Evolutionary conservation across 768 basidiomycete genomes (phyloP).

Genomic region (Steccherinum ochraceum): DNA sequence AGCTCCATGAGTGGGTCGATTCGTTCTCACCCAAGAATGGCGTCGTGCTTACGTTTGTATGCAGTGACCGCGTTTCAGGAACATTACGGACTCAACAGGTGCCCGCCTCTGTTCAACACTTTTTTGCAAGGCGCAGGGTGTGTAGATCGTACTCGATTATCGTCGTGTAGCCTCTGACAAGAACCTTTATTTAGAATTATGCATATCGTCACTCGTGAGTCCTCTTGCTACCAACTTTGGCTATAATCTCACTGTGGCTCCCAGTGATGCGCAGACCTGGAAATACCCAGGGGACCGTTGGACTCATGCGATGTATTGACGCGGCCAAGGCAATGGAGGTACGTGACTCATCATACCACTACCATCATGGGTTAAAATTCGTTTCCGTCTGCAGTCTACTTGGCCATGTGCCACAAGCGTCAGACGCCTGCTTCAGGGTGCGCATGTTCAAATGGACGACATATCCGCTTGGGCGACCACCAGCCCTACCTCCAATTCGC

Average conservation of each 20-base stretch:
- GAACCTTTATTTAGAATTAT: conserved; percentile 49
- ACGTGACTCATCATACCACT: conserved; percentile 22
- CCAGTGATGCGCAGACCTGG: conserved; percentile 68
- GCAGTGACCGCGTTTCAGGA: conserved; percentile 56
- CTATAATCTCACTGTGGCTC: neutral
- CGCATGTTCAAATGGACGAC: conserved; percentile 45
- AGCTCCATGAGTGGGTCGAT: conserved; percentile 49
- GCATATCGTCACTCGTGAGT: conserved; percentile 69
- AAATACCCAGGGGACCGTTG: conserved; percentile 61
- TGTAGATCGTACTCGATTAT: conserved; percentile 18
- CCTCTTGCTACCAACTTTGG: conserved; percentile 11
- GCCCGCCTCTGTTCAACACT: conserved; percentile 61
- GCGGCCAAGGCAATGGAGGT: conserved; percentile 68
- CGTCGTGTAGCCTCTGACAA: neutral
- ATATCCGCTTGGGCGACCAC: conserved; percentile 1
- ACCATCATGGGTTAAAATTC: neutral
- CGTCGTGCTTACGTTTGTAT: neutral
- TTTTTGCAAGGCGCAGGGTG: conserved; percentile 71
- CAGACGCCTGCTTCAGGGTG: conserved; percentile 62
- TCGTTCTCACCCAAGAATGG: neutral
- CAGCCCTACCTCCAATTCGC: neutral
- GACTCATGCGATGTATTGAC: conserved; percentile 56
- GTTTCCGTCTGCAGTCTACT: conserved; percentile 36
- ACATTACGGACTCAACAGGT: conserved; percentile 51
- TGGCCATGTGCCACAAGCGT: conserved; percentile 70